These are phyloP conservation scores for Septoria petroselini DNA, from an alignment of 2,329 filamentous ascomycete genomes.

Conservation along the genomic window DNA sequence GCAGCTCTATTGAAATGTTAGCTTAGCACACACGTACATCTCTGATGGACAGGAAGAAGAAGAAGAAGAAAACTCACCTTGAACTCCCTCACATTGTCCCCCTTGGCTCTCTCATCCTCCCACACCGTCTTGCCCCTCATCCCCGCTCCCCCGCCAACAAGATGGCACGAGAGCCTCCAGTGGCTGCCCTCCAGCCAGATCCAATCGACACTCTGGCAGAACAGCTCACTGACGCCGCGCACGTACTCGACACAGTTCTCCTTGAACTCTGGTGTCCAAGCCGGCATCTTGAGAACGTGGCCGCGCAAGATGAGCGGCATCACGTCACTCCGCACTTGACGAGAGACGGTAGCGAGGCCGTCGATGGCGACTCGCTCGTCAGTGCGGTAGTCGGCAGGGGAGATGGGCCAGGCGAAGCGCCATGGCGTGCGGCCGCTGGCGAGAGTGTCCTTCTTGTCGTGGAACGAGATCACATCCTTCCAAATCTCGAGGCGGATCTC, in stretches of 20 bases:
- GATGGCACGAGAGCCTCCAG: constrained; percentile 17
- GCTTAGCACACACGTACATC: too few species aligned
- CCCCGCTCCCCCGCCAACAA: neutral
- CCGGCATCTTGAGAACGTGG: constrained; percentile 23
- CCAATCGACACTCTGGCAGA: constrained; percentile 18
- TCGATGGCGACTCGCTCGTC: constrained; percentile 19
- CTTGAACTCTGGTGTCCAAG: constrained; percentile 24
- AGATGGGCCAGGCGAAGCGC: constrained; percentile 15
- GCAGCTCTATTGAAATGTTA: neutral
- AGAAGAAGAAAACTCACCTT: neutral
- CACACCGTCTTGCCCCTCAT: neutral
- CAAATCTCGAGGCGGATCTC: neutral
- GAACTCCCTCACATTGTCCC: constrained; percentile 14
- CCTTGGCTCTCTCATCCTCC: constrained; percentile 20
- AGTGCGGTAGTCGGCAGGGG: constrained; percentile 11
- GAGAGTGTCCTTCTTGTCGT: too few species aligned
- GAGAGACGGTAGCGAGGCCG: constrained; percentile 6
- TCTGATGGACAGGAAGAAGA: neutral
- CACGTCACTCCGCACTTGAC: constrained; percentile 14
- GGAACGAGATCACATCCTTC: constrained; percentile 11
- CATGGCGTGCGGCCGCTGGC: constrained; percentile 11
- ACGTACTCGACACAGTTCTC: constrained; percentile 22
- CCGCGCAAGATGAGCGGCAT: constrained; percentile 16
- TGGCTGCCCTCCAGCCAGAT: constrained; percentile 24
- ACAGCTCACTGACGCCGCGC: constrained; percentile 15